Evolutionary conservation across 1,284 basidiomycete genomes (phyloP).

Genomic region (Ceratobasidium papillatum): DNA sequence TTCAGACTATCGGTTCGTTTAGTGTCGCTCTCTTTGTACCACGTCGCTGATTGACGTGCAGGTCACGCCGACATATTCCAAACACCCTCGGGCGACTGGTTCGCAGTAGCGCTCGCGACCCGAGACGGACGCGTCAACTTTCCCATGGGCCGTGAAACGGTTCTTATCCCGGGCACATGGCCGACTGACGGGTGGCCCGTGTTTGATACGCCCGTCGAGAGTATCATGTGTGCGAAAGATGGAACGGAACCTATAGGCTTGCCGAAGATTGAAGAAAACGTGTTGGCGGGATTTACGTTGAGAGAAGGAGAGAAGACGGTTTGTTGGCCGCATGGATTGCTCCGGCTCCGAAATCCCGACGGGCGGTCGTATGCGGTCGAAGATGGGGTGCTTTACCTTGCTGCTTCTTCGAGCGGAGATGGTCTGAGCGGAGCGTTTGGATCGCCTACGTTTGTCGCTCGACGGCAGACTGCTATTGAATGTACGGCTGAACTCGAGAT

Average conservation of each 20-base stretch:
- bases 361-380: conserved; percentile 20
- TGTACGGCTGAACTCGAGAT: conserved; percentile 33
- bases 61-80: conserved; percentile 42
- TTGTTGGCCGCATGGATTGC: conserved; percentile 33
- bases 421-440: conserved; percentile 8
- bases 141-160: conserved; percentile 41
- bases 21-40: too few relatives aligned
- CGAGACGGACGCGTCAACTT: conserved; percentile 37
- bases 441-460: conserved; percentile 36
- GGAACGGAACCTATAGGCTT: background rate
- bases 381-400: background rate
- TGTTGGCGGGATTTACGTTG: conserved; percentile 10
- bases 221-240: background rate
- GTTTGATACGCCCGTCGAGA: conserved; percentile 34
- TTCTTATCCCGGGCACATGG: conserved; percentile 39
- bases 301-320: background rate
- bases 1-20: conserved; percentile 39
- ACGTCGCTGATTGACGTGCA: too few relatives aligned
- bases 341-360: conserved; percentile 41
- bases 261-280: background rate
- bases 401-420: conserved; percentile 20
- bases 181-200: conserved; percentile 28
- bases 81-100: conserved; percentile 16
- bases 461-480: conserved; percentile 38
- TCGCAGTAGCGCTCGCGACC: conserved; percentile 40